phyloP scores from a whole-genome alignment of 176 grass and related monocot species.

The Alloteropsis semialata region DNA sequence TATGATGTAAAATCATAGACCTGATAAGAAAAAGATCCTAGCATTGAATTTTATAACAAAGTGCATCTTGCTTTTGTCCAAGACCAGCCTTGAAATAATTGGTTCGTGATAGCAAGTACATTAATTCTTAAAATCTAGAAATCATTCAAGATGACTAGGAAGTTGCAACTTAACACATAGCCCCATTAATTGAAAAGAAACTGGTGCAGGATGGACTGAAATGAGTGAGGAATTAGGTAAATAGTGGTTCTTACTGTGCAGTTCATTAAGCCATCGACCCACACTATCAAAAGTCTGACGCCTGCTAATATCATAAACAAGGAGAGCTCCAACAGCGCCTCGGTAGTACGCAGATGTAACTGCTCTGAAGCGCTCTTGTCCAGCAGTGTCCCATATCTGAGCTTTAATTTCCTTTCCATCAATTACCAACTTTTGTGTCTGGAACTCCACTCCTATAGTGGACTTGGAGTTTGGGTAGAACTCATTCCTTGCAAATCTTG shows the following conservation, averaged over 20 bases:
- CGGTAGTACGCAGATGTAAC: conserved; percentile 69
- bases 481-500: conserved; percentile 61
- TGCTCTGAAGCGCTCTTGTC: conserved; percentile 72
- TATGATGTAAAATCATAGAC: not conserved
- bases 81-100: not conserved
- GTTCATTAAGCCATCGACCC: conserved; percentile 64
- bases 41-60: not conserved
- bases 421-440: conserved; percentile 64
- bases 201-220: not conserved
- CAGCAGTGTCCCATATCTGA: conserved; percentile 80
- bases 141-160: not conserved
- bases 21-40: not conserved
- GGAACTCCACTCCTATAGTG: conserved; percentile 70
- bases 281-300: conserved; percentile 69
- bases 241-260: conserved; percentile 42
- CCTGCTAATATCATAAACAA: conserved; percentile 64
- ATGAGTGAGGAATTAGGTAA: not conserved
- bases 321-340: conserved; percentile 66
- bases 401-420: conserved; percentile 81
- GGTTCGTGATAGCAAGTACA: not conserved
- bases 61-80: not conserved
- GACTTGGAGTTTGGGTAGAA: conserved; percentile 69
- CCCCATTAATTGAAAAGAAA: not conserved
- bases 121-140: not conserved
- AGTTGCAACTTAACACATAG: not conserved